Conservation (phyloP, 176 grass and related monocot genomes). For the Oryza meridionalis region DNA sequence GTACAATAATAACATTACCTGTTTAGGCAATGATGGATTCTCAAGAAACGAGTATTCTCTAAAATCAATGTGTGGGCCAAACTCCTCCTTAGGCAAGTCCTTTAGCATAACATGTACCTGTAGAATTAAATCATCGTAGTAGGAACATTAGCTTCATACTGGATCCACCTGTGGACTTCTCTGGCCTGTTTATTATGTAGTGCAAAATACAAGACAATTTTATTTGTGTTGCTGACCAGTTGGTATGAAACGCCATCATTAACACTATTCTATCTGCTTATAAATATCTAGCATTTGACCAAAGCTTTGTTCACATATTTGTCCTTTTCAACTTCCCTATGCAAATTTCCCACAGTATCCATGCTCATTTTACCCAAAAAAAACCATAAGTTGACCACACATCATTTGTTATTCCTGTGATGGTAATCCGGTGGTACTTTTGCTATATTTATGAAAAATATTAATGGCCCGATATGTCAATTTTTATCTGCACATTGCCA, state of each 20-base stretch:
- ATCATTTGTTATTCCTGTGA: neutral
- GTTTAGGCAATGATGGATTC: slow-evolving; percentile 81
- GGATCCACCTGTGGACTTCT: neutral
- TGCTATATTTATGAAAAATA: slow-evolving; percentile 30
- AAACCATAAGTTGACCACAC: neutral
- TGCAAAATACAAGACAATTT: neutral
- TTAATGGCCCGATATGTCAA: neutral
- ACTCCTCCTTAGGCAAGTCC: slow-evolving; percentile 72
- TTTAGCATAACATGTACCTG: slow-evolving; percentile 95
- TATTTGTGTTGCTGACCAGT: neutral
- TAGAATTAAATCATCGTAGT: slow-evolving; percentile 34
- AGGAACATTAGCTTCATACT: slow-evolving; percentile 14
- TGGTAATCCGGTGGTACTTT: neutral
- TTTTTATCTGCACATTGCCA: neutral
- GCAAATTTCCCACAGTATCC: neutral
- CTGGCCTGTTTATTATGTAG: slow-evolving; percentile 3
- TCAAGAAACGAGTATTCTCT: slow-evolving; percentile 95
- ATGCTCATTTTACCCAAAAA: slow-evolving; percentile 14
- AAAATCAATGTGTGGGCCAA: slow-evolving; percentile 78
- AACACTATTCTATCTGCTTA: neutral
- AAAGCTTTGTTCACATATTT: slow-evolving; percentile 4
- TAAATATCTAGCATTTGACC: neutral
- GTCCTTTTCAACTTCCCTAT: slow-evolving; percentile 1
- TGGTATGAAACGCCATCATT: neutral
- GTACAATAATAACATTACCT: slow-evolving; percentile 48